phyloP scores from a whole-genome alignment of 306 rosid genomes.

The Crataegus laevigata region DNA sequence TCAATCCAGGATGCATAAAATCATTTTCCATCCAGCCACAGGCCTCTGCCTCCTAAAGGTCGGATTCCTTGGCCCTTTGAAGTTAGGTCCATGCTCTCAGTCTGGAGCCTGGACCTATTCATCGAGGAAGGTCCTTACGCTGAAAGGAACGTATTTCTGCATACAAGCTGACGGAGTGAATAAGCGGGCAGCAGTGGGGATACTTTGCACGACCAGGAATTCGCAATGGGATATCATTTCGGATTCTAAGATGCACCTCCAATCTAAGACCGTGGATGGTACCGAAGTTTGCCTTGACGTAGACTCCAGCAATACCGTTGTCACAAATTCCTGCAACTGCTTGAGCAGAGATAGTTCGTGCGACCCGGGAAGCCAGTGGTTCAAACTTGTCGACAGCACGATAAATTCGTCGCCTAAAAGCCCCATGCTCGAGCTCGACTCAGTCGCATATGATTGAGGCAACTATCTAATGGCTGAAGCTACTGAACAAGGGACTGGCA shows the following conservation, averaged over 20 bases:
- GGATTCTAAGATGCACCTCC: slow-evolving; percentile 69
- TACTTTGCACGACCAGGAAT: slow-evolving; percentile 32
- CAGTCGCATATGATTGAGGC: slow-evolving; percentile 2
- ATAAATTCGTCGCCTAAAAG: slow-evolving; percentile 12
- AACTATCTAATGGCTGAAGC: neutral
- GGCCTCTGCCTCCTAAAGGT: slow-evolving; percentile 56
- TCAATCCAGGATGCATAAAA: slow-evolving; percentile 19
- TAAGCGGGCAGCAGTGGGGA: slow-evolving; percentile 39
- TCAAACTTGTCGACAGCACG: slow-evolving; percentile 60
- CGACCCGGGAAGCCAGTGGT: slow-evolving; percentile 84
- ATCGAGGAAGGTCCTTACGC: slow-evolving; percentile 31
- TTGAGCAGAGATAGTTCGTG: slow-evolving; percentile 42
- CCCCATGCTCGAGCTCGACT: slow-evolving; percentile 3
- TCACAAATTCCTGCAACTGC: slow-evolving; percentile 74
- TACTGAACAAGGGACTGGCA: neutral
- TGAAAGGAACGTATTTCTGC: slow-evolving; percentile 68
- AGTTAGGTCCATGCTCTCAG: slow-evolving; percentile 45
- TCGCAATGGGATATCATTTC: slow-evolving; percentile 67
- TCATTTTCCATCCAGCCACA: slow-evolving; percentile 68
- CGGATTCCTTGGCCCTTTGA: slow-evolving; percentile 33
- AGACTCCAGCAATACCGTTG: slow-evolving; percentile 38
- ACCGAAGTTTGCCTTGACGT: slow-evolving; percentile 63
- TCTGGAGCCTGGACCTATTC: slow-evolving; percentile 63
- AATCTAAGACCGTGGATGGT: slow-evolving; percentile 32
- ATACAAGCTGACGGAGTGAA: slow-evolving; percentile 41